Base-by-base conservation (phyloP, 2,329 filamentous ascomycete species). In the Aspergillus aculeatus region DNA sequence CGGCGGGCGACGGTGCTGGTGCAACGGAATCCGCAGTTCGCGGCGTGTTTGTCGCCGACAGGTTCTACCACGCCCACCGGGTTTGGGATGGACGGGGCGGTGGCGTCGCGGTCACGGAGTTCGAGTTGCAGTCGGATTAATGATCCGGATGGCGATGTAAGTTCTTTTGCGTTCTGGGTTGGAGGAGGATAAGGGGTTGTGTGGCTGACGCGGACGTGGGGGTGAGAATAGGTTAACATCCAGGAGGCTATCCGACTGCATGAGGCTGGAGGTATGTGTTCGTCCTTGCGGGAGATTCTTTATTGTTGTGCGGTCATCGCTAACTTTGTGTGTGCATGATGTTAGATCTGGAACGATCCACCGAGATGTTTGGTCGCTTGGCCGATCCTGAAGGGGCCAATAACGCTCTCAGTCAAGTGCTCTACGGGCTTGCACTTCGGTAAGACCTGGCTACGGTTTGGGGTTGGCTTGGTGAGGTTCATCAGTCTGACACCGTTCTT, bases 171-270 rank as follows among this genome's bases (percentile, higher is more conserved):
- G 23, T 1, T 16, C 4, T 16, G 11, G 16, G 31, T 19, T 16
- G 41, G 41, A 12, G 26, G 16, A 44, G 12, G 31, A 24, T 12
- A 32, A 24, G 24, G 47, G 12, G 51, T 47, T 19, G 26, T 12
- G 23, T 21, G 21, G 24, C n/a, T 23, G 21, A 48, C 50, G 44
- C 7, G 26, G 23, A 23, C 23, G 23, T 3, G 3, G 64, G 54
- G 62, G 59, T 11, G n/a, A 7, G 16, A 47, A 57, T 64, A 78
- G 76, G 58, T 72, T 60, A 88, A 91, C 75, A 96, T 99, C 60
- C 94, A 97, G 77, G 89, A 96, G 77, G 95, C 95, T n/a, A 99
- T 99, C 73, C 85, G 89, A 62, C 82, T 98, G 64, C 95, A 99
- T 74, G 95, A 99, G 77, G 83, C 82, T 50, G 94, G 94, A 59